Evolutionary conservation across 345 rosid genomes (phyloP).

Genomic region (Tarenaya hassleriana): DNA sequence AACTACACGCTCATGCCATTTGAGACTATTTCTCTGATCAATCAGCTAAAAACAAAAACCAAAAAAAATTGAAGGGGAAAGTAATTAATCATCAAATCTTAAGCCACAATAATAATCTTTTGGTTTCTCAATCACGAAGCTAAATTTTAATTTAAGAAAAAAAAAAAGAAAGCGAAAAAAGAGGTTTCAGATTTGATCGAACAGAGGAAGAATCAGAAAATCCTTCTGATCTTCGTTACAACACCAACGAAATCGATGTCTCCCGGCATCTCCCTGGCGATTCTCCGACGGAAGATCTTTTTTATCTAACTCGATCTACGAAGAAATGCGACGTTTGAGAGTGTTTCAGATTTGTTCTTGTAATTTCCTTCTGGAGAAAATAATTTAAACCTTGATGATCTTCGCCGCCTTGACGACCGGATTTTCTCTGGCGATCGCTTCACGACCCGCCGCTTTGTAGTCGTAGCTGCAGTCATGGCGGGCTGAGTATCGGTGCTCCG

Average conservation of each 20-base stretch:
- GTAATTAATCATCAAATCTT: slow-evolving; percentile 14
- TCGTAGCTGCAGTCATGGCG: slow-evolving; percentile 94
- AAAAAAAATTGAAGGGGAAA: too few relatives aligned
- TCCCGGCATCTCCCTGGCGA: slow-evolving; percentile 20
- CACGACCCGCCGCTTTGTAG: slow-evolving; percentile 84
- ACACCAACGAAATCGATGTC: slow-evolving; percentile 22
- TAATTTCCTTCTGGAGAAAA: too few relatives aligned
- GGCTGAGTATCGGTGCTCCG: slow-evolving; percentile 92
- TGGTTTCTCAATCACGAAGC: slow-evolving; percentile 6
- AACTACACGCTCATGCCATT: too few relatives aligned
- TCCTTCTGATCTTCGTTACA: slow-evolving; percentile 18
- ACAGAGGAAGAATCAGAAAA: slow-evolving; percentile 13
- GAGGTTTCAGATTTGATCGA: slow-evolving; percentile 18
- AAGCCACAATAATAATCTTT: slow-evolving; percentile 22
- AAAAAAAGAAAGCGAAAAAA: slow-evolving; percentile 1
- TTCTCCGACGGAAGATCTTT: slow-evolving; percentile 1
- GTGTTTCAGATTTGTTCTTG: background rate
- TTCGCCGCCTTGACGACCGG: slow-evolving; percentile 97
- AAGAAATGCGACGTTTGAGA: slow-evolving; percentile 14
- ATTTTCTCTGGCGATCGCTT: slow-evolving; percentile 86
- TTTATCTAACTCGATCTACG: slow-evolving; percentile 25
- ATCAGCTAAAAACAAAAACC: too few relatives aligned
- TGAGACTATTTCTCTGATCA: too few relatives aligned
- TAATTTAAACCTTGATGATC: slow-evolving; percentile 68
- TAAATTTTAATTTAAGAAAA: slow-evolving; percentile 17